Base-by-base conservation (phyloP, 257 asterid species). In the Scutellaria barbata region DNA sequence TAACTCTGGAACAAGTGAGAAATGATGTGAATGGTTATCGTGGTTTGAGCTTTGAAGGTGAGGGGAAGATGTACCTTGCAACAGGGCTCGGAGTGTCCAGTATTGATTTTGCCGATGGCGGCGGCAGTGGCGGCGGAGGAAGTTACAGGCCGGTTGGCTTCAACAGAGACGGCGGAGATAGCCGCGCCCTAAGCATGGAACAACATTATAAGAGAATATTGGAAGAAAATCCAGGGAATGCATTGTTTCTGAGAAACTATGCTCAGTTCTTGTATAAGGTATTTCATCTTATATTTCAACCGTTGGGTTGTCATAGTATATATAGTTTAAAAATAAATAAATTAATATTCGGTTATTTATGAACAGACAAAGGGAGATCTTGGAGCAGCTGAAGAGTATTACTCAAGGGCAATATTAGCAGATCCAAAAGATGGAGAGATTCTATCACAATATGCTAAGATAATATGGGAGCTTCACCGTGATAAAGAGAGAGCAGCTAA, bases 381-480 rank as follows among this genome's bases (percentile, higher is more conserved):
- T 12, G 66, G 39, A 35, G 77, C 85, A 63, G 98, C 98, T 0
- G 98, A 92, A 76, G 98, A 88, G 63, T 92, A 89, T 35, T 92
- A 92, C 57, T 77, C 89, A 10, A 73, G 98, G 78, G 96, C 98
- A 17, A 84, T 92, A 62, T 74, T 92, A 18, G 96, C 90, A 57
- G 96, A 90, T 79, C 96, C 93, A 55, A 72, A 72, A 52, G 98
- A 92, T 17, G 98, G 96, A 42, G 96, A 90, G 63, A 77, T 85
- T 74, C 85, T 92, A 33, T 83, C 92, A 40, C 88, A 90, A 37
- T 88, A 89, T 60, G 98, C 89, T 42, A 85, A 81, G 17, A 55
- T 89, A 66, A 76, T 86, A 35, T 92, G 98, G 98, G 96, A 88
- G 66, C 82, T 90, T 42, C 85, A 92, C 78, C 85, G 4, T 5